Percentiles rank a stretch among this genome's conserved stretches.
Evolutionary conservation across 805 yeast genomes (phyloP).

Genomic region (Metahyphopichia silvanorum): DNA sequence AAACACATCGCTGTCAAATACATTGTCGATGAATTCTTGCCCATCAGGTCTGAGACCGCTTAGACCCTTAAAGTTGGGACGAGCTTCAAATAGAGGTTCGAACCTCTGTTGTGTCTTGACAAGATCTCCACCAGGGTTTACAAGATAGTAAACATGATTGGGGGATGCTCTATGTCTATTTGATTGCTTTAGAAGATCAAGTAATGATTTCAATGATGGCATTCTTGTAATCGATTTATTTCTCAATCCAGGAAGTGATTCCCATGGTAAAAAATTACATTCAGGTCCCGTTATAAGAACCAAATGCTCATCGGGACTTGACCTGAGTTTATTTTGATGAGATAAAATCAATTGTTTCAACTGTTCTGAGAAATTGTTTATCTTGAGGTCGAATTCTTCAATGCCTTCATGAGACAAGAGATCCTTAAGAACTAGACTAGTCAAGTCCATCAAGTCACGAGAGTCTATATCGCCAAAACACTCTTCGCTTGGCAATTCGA

Average conservation of each 20-base stretch:
- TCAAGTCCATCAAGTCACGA: constrained; percentile 52
- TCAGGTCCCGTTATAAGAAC: constrained; percentile 66
- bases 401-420: too few relatives aligned
- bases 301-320: constrained; percentile 43
- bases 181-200: constrained; percentile 11
- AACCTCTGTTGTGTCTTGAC: constrained; percentile 58
- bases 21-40: constrained; percentile 39
- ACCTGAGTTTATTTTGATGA: neutral
- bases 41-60: constrained; percentile 59
- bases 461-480: constrained; percentile 25
- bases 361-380: constrained; percentile 22
- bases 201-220: constrained; percentile 50
- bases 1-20: constrained; percentile 46
- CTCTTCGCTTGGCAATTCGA: constrained; percentile 8
- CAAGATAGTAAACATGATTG: constrained; percentile 44
- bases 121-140: constrained; percentile 85
- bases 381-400: constrained; percentile 54
- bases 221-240: constrained; percentile 63
- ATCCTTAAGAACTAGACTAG: constrained; percentile 58
- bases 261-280: constrained; percentile 88
- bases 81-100: constrained; percentile 8
- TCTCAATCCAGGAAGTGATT: constrained; percentile 59
- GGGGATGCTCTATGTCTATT: constrained; percentile 1
- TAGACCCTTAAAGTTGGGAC: constrained; percentile 39
- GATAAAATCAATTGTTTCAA: constrained; percentile 1